Evolutionary conservation across 225 moss, liverwort and hornwort species (phyloP).

Genomic region (Bryum argenteum): DNA sequence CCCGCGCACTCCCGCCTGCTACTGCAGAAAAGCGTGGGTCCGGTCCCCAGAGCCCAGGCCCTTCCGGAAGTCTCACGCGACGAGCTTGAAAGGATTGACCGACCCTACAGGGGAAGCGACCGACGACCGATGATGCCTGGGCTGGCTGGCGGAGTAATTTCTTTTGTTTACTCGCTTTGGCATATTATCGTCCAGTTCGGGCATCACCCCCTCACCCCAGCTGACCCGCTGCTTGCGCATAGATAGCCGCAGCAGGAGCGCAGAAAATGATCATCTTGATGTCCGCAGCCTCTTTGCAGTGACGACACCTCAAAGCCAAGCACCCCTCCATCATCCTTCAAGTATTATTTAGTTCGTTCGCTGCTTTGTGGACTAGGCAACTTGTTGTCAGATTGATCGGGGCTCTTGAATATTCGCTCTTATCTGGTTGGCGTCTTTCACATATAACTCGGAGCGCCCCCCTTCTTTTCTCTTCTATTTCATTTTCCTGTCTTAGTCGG

Average conservation of each 20-base stretch:
- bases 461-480: conserved; percentile 11
- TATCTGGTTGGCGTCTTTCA: conserved; percentile 32
- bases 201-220: not conserved
- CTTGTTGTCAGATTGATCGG: conserved; percentile 22
- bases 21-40: not conserved
- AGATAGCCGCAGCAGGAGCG: not conserved
- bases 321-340: not conserved
- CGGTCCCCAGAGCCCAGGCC: not conserved
- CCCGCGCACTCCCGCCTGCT: not conserved
- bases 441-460: conserved; percentile 13
- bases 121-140: not conserved
- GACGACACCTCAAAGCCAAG: not conserved
- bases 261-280: not conserved
- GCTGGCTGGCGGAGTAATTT: conserved; percentile 18
- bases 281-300: not conserved
- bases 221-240: not conserved
- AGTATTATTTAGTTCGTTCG: conserved; percentile 12
- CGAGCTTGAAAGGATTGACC: conserved; percentile 24
- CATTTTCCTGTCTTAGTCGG: not conserved
- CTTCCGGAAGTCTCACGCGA: not conserved
- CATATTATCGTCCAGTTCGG: not conserved
- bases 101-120: conserved; percentile 11
- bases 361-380: conserved; percentile 23
- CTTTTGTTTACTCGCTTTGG: not conserved
- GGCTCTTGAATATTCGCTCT: conserved; percentile 46